Base-by-base conservation (phyloP, 225 moss, liverwort and hornwort species). In the Rhytidiadelphus loreus region DNA sequence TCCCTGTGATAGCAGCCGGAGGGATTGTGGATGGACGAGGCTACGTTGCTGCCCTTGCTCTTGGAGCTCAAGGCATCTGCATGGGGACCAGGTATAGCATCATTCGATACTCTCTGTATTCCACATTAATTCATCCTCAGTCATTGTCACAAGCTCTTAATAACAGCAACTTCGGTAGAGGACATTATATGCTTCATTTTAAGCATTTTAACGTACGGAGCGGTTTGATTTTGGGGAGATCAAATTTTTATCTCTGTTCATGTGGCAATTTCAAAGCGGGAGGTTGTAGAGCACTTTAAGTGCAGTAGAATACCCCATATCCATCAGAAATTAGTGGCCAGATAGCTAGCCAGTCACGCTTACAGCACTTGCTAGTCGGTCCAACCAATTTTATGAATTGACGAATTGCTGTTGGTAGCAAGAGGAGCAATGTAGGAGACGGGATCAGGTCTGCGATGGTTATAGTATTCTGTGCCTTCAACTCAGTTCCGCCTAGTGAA, bases 21-120 rank as follows among this genome's bases (percentile, higher is more conserved):
- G 97, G 97, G 19, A 96, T 99, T 84, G 96, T 91, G 65, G 95
- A 99, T 93, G 97, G 95, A 28, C 94, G 95, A 53, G 97, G 95
- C 86, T 96, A 99, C 52, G 98, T 97, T 77, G 98, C 98, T 86
- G 96, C 96, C 63, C 95, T 99, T 87, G 96, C 98, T 46, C 93
- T 99, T 77, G 96, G 97, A 69, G 98, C 96, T 59, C 93, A 96
- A 85, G 96, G 96, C 44, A 91, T 99, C 72, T 93, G 93, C 86
- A 92, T 97, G 94, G 97, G 97, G 82, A 94, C 93, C 72, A 92
- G 93, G 93, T 95, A 91, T 37, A 59, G 48, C 43, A 44, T 21
- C 37, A 35, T 70, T 81, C 16, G 39, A 74, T 22, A 66, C 39
- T n/a, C 14, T 70, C 39, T 50, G 58, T 48, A 58, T 37, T 74